Percentiles rank a stretch among this genome's conserved stretches.
Evolutionary conservation across 306 rosid genomes (phyloP).

Genomic region (Crataegus laevigata): DNA sequence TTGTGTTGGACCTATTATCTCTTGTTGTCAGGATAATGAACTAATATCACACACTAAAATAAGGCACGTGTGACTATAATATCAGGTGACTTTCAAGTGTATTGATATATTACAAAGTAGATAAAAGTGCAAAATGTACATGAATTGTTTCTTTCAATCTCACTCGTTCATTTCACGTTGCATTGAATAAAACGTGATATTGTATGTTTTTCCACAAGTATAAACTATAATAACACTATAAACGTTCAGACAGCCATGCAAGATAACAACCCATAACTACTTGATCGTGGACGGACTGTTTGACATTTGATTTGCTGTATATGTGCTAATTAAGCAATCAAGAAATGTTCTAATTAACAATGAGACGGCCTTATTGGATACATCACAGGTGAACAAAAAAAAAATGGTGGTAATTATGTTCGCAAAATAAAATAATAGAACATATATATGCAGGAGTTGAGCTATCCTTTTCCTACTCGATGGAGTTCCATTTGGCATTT

Average conservation of each 20-base stretch:
- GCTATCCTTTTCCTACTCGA: neutral
- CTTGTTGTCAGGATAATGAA: neutral
- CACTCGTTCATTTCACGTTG: too few species aligned
- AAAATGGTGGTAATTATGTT: neutral
- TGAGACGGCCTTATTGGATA: neutral
- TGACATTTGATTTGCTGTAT: neutral
- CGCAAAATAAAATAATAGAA: neutral
- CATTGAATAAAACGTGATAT: too few species aligned
- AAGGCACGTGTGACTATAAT: neutral
- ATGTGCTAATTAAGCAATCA: neutral
- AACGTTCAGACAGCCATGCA: neutral
- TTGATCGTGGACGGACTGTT: neutral
- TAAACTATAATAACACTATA: too few species aligned
- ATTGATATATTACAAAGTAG: too few species aligned
- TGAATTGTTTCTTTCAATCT: too few species aligned
- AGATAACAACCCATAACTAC: neutral
- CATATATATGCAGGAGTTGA: neutral
- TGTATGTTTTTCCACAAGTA: too few species aligned
- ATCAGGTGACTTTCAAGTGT: too few species aligned
- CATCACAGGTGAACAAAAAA: neutral
- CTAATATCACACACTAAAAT: too few species aligned
- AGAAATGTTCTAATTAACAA: neutral
- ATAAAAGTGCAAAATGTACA: too few species aligned
- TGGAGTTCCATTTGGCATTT: neutral
- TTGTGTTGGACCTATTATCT: neutral